These are phyloP conservation scores for Trichomonas vaginalis DNA, from an alignment of 208 protist genomes.

Conservation along the genomic window DNA sequence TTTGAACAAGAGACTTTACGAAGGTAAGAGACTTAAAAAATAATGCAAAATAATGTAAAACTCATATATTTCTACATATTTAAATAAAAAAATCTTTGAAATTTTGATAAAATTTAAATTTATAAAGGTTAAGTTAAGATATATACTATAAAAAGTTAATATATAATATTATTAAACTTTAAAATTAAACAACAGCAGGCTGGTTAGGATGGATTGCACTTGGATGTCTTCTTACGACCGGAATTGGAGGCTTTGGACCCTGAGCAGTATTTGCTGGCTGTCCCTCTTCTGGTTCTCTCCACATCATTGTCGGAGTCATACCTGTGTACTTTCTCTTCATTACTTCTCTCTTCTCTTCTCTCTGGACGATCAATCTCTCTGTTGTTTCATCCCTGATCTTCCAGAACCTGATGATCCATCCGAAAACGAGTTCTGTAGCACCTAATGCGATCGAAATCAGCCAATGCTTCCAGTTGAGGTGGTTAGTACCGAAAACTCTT, in stretches of 20 bases:
- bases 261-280: neutral
- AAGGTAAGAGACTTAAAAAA: too few relatives aligned
- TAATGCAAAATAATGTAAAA: too few relatives aligned
- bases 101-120: too few relatives aligned
- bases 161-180: neutral
- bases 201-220: neutral
- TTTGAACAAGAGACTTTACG: too few relatives aligned
- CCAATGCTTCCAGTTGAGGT: neutral
- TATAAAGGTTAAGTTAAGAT: too few relatives aligned
- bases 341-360: neutral
- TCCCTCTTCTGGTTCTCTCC: neutral
- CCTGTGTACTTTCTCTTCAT: neutral
- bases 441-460: neutral
- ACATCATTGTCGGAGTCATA: constrained; percentile 14
- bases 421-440: neutral
- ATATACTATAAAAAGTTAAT: too few relatives aligned
- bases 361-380: neutral
- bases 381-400: neutral
- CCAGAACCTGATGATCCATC: neutral
- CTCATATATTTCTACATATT: too few relatives aligned
- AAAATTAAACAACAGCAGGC: neutral
- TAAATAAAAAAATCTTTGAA: too few relatives aligned
- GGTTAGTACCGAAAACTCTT: neutral
- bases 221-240: neutral
- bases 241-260: neutral